These are phyloP conservation scores for Geotrichum siamense DNA, from an alignment of 1,139 yeast genomes.

Conservation along the genomic window DNA sequence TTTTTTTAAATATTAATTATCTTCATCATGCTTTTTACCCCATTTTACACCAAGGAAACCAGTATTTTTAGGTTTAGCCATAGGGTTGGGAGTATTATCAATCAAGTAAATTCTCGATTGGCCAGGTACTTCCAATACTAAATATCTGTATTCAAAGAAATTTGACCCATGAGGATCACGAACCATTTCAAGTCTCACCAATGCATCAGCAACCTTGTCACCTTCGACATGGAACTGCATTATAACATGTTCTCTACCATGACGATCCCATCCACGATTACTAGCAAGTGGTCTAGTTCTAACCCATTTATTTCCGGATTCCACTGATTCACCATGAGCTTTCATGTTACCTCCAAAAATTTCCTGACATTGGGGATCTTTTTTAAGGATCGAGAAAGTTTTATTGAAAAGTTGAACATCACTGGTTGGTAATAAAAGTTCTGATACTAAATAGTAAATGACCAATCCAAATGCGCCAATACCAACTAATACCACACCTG, in stretches of 20 bases:
- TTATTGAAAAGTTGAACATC: conserved; percentile 86
- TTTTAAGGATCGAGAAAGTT: conserved; percentile 69
- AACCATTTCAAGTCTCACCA: conserved; percentile 19
- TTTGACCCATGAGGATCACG: conserved; percentile 46
- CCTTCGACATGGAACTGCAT: conserved; percentile 88
- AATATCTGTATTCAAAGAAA: conserved; percentile 64
- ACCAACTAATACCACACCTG: conserved; percentile 49
- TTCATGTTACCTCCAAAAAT: conserved; percentile 57
- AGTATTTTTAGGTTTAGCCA: conserved; percentile 31
- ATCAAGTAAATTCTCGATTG: conserved; percentile 60
- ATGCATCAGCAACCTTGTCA: conserved; percentile 30
- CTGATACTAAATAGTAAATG: conserved; percentile 67
- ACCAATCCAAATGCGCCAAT: conserved; percentile 57
- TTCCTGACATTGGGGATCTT: conserved; percentile 53
- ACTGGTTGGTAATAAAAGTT: conserved; percentile 79
- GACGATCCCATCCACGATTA: conserved; percentile 46
- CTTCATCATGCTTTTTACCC: conserved; percentile 53
- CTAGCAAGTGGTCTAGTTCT: conserved; percentile 71
- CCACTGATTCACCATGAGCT: conserved; percentile 65
- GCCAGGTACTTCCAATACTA: conserved; percentile 72
- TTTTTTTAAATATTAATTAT: not conserved
- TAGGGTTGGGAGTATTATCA: conserved; percentile 43
- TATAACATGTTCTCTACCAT: conserved; percentile 70
- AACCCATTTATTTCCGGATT: conserved; percentile 68
- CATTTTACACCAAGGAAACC: conserved; percentile 79